A percentile compares a stretch with the other conserved stretches of the same genome.
Evolutionary conservation across 306 rosid species (phyloP).

Genomic region (Abrus precatorius): DNA sequence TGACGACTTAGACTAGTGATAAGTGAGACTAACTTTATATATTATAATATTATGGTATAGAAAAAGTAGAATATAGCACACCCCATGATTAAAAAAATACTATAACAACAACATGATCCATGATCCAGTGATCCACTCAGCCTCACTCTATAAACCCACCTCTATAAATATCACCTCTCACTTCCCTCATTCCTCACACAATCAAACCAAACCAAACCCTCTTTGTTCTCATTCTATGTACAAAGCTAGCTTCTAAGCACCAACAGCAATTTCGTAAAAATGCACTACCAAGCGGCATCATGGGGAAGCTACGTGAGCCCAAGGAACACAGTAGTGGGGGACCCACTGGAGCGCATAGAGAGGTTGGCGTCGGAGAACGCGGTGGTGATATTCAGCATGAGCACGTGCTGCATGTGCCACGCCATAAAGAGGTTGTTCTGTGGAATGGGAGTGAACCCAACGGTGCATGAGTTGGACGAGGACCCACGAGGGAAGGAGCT

Average conservation of each 20-base stretch:
- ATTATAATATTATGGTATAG: slow-evolving; percentile 37
- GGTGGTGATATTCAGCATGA: slow-evolving; percentile 89
- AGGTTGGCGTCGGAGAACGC: slow-evolving; percentile 88
- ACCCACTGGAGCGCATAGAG: slow-evolving; percentile 77
- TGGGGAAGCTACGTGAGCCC: slow-evolving; percentile 66
- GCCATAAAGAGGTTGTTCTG: slow-evolving; percentile 89
- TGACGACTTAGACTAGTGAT: slow-evolving; percentile 53
- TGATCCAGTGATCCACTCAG: slow-evolving; percentile 32
- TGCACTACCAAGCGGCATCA: slow-evolving; percentile 68
- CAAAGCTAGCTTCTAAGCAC: no score
- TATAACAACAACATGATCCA: slow-evolving; percentile 25
- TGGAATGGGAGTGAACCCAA: slow-evolving; percentile 93
- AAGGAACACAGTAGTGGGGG: slow-evolving; percentile 41
- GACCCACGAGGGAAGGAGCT: slow-evolving; percentile 86
- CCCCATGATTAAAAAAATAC: slow-evolving; percentile 36
- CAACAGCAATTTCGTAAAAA: not conserved
- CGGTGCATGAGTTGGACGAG: slow-evolving; percentile 85
- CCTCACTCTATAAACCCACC: not conserved
- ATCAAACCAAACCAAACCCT: not conserved
- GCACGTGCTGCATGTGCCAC: slow-evolving; percentile 98
- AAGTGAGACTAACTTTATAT: slow-evolving; percentile 49
- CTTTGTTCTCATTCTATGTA: not conserved
- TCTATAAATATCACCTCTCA: slow-evolving; percentile 71
- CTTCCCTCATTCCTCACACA: slow-evolving; percentile 42
- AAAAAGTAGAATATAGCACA: slow-evolving; percentile 17